Evolutionary conservation across 2,329 filamentous ascomycete genomes (phyloP).

Genomic region (Metarhizium sp.): DNA sequence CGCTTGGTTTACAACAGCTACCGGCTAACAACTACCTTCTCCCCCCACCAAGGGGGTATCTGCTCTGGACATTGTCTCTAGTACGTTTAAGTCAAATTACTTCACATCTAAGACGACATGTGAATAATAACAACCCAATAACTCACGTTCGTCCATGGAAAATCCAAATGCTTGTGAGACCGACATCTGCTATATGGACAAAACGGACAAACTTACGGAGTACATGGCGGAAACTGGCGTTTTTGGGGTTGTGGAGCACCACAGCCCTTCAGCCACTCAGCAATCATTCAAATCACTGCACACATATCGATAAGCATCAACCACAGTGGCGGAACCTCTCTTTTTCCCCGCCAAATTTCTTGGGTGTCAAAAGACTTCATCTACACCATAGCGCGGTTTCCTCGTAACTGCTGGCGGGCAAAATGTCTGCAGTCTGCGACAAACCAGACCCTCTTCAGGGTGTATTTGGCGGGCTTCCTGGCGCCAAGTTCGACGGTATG

Average conservation of each 20-base stretch:
- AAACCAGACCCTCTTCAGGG: not conserved
- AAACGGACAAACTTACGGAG: too few relatives aligned
- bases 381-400: not conserved
- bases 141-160: too few relatives aligned
- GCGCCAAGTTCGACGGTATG: constrained; percentile 4
- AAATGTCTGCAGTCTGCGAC: constrained; percentile 3
- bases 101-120: too few relatives aligned
- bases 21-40: too few relatives aligned
- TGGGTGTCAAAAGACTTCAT: not conserved
- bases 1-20: too few relatives aligned
- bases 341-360: not conserved
- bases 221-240: too few relatives aligned
- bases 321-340: not conserved
- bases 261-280: not conserved
- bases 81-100: too few relatives aligned
- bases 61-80: too few relatives aligned
- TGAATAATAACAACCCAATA: too few relatives aligned
- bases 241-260: not conserved
- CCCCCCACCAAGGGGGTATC: too few relatives aligned
- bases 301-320: constrained; percentile 5
- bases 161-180: too few relatives aligned
- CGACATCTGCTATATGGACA: too few relatives aligned
- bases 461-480: not conserved
- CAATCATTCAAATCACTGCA: not conserved
- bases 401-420: not conserved